Evolutionary conservation across 1,139 yeast genomes (phyloP).

Genomic region (Candida labiduridarum): DNA sequence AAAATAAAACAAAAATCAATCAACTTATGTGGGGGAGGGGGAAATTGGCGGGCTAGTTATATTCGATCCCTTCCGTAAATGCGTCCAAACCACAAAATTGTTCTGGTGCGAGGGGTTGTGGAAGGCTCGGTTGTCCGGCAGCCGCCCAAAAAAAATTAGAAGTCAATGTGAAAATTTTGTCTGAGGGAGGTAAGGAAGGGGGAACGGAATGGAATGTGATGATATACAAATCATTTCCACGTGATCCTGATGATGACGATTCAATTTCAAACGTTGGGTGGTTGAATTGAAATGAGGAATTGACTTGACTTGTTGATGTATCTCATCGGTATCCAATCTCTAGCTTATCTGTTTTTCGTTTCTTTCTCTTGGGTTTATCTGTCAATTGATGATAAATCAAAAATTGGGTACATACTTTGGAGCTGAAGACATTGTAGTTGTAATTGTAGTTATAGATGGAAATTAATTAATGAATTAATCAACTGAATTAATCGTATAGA

Average conservation of each 20-base stretch:
- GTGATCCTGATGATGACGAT: neutral
- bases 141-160: neutral
- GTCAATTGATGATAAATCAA: neutral
- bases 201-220: neutral
- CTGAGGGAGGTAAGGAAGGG: neutral
- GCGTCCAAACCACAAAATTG: neutral
- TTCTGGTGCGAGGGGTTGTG: neutral
- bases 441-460: neutral
- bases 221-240: too few relatives aligned
- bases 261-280: neutral
- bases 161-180: neutral
- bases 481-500: conserved; percentile 5
- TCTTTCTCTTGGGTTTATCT: neutral
- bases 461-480: neutral
- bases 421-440: conserved; percentile 27
- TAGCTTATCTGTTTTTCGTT: neutral
- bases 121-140: conserved; percentile 1
- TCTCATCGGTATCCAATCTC: neutral
- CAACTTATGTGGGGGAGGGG: neutral
- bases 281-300: neutral
- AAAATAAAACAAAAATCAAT: neutral
- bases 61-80: neutral
- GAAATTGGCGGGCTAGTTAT: neutral
- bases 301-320: neutral
- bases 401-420: conserved; percentile 42